Evolutionary conservation across 1,139 yeast genomes (phyloP), one percentile per base, ranked within the genome.

Genomic region (Petasospora fabianii): DNA sequence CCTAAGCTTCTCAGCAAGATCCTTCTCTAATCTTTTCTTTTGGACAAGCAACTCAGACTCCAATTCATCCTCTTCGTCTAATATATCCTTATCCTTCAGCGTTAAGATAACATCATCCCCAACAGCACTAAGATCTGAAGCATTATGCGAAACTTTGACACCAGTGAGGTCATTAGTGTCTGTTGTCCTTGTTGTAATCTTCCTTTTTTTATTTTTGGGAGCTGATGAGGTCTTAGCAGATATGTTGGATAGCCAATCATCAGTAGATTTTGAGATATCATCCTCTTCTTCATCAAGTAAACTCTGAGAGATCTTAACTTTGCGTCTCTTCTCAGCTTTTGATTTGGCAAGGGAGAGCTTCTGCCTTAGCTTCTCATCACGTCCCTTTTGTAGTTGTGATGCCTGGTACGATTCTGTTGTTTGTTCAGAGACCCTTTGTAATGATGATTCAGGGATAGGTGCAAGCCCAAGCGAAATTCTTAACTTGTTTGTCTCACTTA

Each of bases 21-120:
- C 55, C 37, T 61, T 56, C 34, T 64, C 55, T 5, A 65, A 42
- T 32, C 51, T 55, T 14, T 62, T 51, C 34, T 65, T 59, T 24
- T 62, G 64, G 1, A 60, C 52, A 34, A 80, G 51, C 19, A 52
- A 67, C 24, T 66, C 70, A 42, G 77, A 74, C 30, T 65, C 73
- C 33, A 80, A 61, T 27, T 65, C 75, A 16, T 68, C 73, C 3
- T 66, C 73, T 3, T 73, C 79, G 27, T 70, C 79, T 19, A 75
- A 50, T 3, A 84, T 61, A 6, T 66, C 66, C 1, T 65, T 58
- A 46, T 87, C 96, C 41, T 80, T 75, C 33, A 86, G 62, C 0
- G 92, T 84, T 38, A 87, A 62, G 2, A 84, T 66, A 1, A 76
- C 75, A 16, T 74, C 76, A 4, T 33, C 39, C 17, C 34, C 38